Evolutionary conservation across 768 basidiomycete species (phyloP), one percentile per base, ranked within the genome.

Genomic region (Trametes villosa): DNA sequence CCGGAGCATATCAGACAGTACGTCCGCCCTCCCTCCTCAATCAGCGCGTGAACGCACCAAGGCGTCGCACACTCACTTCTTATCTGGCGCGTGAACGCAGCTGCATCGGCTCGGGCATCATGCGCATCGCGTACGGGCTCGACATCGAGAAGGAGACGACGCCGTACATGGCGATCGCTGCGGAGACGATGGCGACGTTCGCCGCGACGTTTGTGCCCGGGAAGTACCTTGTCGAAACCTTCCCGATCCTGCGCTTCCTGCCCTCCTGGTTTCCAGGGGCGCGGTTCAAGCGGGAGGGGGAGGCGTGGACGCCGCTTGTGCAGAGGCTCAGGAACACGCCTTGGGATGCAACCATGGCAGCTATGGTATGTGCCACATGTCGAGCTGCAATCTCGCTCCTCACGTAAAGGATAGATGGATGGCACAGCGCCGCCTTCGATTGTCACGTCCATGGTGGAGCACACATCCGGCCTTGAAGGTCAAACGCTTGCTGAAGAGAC

Each of bases 151-250:
- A 31, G 17, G 27, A 49, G n/a, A 29, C 38, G 34, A 57, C 48
- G 12, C 62, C 31, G n/a, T 58, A 59, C 34, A 48, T 59, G 26
- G 27, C 30, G 15, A 49, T 49, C 12, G 62, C 62, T 9, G 47
- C 52, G 18, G 31, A 33, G 12, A 56, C 57, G 20, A 50, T 56
- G 45, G 55, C 50, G 11, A 33, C 56, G 22, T 60, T 60, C 31
- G 46, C 53, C 2, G 17, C 22, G n/a, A 53, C 33, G 3, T 36
- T 59, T 9, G 48, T 42, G 5, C 71, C 72, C 11, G 72, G 71
- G 4, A 56, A 65, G 4, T 73, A 68, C 54, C 59, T 70, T 5
- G 72, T 73, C 31, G 71, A 73, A 33, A 64, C 60, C 17, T 22
- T 73, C 18, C 70, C 53, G 11, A 11, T 40, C 53, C 63, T 70